These are phyloP conservation scores for Plasmodium inui DNA, from an alignment of 169 alveolate genomes.

Conservation along the genomic window DNA sequence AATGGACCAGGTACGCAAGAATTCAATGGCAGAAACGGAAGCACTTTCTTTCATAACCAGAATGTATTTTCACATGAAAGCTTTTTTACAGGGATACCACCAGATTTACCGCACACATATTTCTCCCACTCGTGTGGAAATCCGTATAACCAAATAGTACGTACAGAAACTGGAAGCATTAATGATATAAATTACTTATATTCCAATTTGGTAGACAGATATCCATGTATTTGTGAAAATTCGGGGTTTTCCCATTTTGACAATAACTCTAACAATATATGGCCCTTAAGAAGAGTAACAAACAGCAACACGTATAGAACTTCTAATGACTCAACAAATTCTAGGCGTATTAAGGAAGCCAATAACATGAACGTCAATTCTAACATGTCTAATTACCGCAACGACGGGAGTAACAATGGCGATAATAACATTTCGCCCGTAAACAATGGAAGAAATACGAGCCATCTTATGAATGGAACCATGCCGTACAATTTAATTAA, in stretches of 20 bases:
- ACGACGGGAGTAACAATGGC: background rate
- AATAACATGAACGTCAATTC: slow-evolving; percentile 2
- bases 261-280: slow-evolving; percentile 32
- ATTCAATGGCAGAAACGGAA: background rate
- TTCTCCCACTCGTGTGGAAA: background rate
- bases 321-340: background rate
- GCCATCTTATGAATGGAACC: background rate
- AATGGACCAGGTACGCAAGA: background rate
- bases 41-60: background rate
- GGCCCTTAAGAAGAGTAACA: slow-evolving; percentile 64
- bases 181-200: slow-evolving; percentile 41
- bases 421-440: background rate
- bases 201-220: slow-evolving; percentile 21
- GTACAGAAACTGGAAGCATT: background rate
- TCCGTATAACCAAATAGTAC: background rate
- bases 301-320: background rate
- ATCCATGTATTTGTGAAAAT: slow-evolving; percentile 44
- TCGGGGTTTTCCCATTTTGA: slow-evolving; percentile 55
- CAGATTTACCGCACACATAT: background rate
- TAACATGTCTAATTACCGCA: background rate
- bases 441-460: background rate
- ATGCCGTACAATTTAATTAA: slow-evolving; percentile 12
- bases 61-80: slow-evolving; percentile 3
- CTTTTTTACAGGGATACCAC: background rate
- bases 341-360: background rate